phyloP scores from a whole-genome alignment of 2,329 filamentous ascomycete species.

The Pyrenochaeta sp. region DNA sequence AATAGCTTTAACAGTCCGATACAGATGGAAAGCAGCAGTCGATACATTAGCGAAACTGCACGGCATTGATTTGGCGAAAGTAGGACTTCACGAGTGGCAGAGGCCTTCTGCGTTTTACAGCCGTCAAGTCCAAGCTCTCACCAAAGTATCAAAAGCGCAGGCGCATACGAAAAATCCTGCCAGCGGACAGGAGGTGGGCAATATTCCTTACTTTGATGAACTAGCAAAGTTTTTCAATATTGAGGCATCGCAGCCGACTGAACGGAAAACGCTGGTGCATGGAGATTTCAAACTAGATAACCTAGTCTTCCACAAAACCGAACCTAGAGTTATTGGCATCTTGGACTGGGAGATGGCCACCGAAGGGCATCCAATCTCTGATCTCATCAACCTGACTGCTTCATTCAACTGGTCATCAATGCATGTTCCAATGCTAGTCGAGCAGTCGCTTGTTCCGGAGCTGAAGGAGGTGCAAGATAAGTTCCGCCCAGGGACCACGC shows the following conservation, averaged over 20 bases:
- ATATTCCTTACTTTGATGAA: not conserved
- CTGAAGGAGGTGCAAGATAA: not conserved
- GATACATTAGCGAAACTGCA: not conserved
- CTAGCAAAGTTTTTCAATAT: not conserved
- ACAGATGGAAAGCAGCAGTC: not conserved
- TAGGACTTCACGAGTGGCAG: not conserved
- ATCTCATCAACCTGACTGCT: not conserved
- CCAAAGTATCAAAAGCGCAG: not conserved
- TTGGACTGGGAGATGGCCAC: not conserved
- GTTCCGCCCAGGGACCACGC: not conserved
- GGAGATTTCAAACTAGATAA: constrained; percentile 2
- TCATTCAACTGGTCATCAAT: not conserved
- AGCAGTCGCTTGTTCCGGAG: not conserved
- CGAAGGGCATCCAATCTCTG: not conserved
- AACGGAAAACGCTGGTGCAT: not conserved
- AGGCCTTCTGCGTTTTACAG: not conserved
- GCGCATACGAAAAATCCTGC: not conserved
- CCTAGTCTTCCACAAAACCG: constrained; percentile 3
- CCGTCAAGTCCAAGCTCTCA: not conserved
- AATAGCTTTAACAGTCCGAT: not conserved
- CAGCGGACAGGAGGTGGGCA: not conserved
- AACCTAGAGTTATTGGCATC: constrained; percentile 1
- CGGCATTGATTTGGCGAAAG: not conserved
- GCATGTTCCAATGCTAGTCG: not conserved
- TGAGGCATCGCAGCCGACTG: not conserved